These are phyloP conservation scores for Primulina tabacum DNA, from an alignment of 257 asterid genomes.

Conservation along the genomic window DNA sequence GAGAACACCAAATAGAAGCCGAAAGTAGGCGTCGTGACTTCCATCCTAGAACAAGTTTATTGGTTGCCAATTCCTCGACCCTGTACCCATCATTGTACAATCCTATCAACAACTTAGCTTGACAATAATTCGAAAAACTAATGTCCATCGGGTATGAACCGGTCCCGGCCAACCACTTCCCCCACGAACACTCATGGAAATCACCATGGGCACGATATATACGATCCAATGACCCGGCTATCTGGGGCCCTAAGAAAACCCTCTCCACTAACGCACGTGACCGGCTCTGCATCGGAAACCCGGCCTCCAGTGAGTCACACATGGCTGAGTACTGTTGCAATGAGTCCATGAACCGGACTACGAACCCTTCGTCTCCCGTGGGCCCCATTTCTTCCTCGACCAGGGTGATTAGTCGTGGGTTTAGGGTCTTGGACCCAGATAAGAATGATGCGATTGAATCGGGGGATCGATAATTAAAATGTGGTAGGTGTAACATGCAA, in stretches of 20 bases:
- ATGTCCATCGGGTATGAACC: slow-evolving; percentile 42
- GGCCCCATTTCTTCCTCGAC: slow-evolving; percentile 66
- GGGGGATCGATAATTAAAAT: slow-evolving; percentile 51
- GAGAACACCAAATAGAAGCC: slow-evolving; percentile 69
- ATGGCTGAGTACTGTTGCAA: slow-evolving; percentile 65
- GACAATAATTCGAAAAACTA: slow-evolving; percentile 77
- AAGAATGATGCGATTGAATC: slow-evolving; percentile 62
- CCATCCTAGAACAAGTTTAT: slow-evolving; percentile 75
- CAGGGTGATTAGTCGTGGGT: slow-evolving; percentile 55
- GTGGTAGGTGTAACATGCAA: slow-evolving; percentile 79
- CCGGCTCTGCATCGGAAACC: slow-evolving; percentile 66
- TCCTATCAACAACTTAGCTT: slow-evolving; percentile 66
- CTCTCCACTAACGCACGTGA: slow-evolving; percentile 65
- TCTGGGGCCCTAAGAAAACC: slow-evolving; percentile 60
- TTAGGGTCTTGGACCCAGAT: slow-evolving; percentile 48
- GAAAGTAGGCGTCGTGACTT: slow-evolving; percentile 72
- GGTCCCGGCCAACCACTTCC: slow-evolving; percentile 44
- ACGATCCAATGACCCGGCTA: slow-evolving; percentile 52
- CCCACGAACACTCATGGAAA: slow-evolving; percentile 50
- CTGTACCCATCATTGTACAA: slow-evolving; percentile 74
- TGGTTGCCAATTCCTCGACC: slow-evolving; percentile 57
- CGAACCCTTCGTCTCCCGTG: slow-evolving; percentile 39
- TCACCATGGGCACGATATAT: slow-evolving; percentile 35
- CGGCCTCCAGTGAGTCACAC: slow-evolving; percentile 71
- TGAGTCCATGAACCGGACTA: slow-evolving; percentile 68